These are phyloP conservation scores for Penicillium sp. DNA, from an alignment of 2,329 filamentous ascomycete species.

Conservation along the genomic window DNA sequence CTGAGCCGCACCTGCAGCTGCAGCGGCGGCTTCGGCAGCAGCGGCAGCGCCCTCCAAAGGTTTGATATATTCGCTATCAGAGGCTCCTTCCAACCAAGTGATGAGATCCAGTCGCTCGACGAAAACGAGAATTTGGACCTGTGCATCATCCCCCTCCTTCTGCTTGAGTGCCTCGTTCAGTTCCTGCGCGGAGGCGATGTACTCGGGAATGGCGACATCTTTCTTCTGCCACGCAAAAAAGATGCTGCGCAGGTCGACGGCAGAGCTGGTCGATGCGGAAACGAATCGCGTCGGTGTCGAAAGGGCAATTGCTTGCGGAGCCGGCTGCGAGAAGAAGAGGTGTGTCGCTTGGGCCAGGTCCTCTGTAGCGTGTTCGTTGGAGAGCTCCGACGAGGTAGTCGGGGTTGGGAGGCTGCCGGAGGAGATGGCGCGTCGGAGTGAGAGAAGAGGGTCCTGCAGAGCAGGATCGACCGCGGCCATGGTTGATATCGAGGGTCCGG, in stretches of 20 bases:
- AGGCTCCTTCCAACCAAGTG: conserved; percentile 89
- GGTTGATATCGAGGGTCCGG: conserved; percentile 35
- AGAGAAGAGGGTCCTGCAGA: conserved; percentile 74
- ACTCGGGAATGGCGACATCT: conserved; percentile 85
- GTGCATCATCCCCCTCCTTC: conserved; percentile 50
- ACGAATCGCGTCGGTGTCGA: conserved; percentile 82
- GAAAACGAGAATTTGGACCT: conserved; percentile 87
- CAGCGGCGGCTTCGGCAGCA: conserved; percentile 45
- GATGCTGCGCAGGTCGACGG: conserved; percentile 88
- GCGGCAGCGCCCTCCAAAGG: conserved; percentile 69
- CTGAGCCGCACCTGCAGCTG: conserved; percentile 45
- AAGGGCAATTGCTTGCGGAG: conserved; percentile 68
- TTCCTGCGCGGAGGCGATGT: conserved; percentile 80
- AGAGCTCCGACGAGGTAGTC: conserved; percentile 68
- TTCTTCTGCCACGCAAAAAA: conserved; percentile 97
- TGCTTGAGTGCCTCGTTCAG: conserved; percentile 75
- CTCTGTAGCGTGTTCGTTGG: conserved; percentile 63
- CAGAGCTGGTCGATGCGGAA: conserved; percentile 67
- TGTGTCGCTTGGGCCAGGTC: conserved; percentile 77
- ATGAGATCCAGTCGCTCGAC: conserved; percentile 90
- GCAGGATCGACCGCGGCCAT: conserved; percentile 60
- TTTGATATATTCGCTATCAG: conserved; percentile 90
- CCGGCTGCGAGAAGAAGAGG: conserved; percentile 70
- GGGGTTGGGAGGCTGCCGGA: conserved; percentile 71
- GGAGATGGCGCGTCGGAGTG: conserved; percentile 82